Conservation (phyloP, 108 stramenopile species). For the Aurantiochytrium sp. region DNA sequence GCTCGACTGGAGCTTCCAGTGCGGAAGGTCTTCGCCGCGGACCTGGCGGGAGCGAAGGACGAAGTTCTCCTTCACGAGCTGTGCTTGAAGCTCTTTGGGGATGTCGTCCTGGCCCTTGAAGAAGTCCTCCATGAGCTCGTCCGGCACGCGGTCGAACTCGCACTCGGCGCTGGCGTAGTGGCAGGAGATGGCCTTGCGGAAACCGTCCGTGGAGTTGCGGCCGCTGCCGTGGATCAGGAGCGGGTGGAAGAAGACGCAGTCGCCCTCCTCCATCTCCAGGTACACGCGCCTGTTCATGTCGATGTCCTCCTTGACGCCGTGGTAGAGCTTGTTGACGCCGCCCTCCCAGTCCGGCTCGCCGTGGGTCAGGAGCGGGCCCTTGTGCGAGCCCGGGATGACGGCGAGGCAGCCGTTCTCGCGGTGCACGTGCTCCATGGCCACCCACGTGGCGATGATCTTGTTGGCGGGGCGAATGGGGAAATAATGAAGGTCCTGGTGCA, state of each 20-base stretch:
- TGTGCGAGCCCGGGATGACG: background rate
- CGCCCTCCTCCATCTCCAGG: conserved; percentile 19
- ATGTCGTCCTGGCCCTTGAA: background rate
- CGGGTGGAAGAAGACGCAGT: conserved; percentile 24
- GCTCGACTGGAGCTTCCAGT: background rate
- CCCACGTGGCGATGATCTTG: conserved; percentile 6
- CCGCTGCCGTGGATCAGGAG: background rate
- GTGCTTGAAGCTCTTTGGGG: background rate
- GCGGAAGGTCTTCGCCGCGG: background rate
- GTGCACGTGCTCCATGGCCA: conserved; percentile 2
- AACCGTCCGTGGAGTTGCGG: background rate
- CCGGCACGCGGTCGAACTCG: background rate
- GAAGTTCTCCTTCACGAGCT: background rate
- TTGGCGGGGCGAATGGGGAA: background rate
- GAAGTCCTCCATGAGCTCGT: background rate
- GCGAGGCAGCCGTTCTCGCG: conserved; percentile 16
- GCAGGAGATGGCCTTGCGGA: conserved; percentile 10
- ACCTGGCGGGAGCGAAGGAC: background rate
- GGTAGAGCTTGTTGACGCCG: conserved; percentile 15
- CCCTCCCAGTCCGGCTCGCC: conserved; percentile 12
- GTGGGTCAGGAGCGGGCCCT: conserved; percentile 9
- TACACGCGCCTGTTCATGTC: background rate
- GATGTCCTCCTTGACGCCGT: background rate
- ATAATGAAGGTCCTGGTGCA: conserved; percentile 14
- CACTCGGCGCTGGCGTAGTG: conserved; percentile 24